phyloP scores from a whole-genome alignment of 179 eudicot species.

The Camellia oleifera region DNA sequence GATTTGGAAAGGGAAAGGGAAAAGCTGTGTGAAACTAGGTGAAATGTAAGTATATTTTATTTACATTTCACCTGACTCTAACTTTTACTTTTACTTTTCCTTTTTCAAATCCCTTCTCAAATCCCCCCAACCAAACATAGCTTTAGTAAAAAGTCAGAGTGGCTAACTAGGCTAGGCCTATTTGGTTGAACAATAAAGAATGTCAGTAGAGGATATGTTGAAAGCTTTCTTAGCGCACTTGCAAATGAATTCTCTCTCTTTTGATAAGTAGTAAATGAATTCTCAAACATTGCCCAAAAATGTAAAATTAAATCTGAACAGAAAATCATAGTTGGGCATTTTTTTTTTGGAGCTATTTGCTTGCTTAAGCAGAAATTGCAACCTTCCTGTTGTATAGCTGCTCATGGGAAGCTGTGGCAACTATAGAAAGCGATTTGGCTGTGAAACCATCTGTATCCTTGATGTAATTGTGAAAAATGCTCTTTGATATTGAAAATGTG shows the following conservation, averaged over 20 bases:
- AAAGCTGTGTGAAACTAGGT: too few species aligned
- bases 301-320: neutral
- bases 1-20: too few species aligned
- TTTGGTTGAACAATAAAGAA: too few species aligned
- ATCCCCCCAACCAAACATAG: too few species aligned
- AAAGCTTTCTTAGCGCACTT: neutral
- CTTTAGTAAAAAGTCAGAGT: too few species aligned
- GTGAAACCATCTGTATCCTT: neutral
- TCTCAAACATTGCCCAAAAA: neutral
- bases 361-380: slow-evolving; percentile 3
- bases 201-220: neutral
- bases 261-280: neutral
- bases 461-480: neutral
- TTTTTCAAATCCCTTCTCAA: too few species aligned
- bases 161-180: too few species aligned
- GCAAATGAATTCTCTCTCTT: neutral
- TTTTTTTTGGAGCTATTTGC: neutral
- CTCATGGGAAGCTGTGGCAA: neutral
- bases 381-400: neutral
- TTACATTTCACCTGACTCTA: too few species aligned
- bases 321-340: neutral
- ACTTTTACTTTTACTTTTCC: too few species aligned
- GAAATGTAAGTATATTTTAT: too few species aligned
- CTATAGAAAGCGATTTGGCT: neutral
- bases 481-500: neutral